These are phyloP conservation scores for Aspergillus niger DNA, from an alignment of 2,329 filamentous ascomycete genomes.

Conservation along the genomic window DNA sequence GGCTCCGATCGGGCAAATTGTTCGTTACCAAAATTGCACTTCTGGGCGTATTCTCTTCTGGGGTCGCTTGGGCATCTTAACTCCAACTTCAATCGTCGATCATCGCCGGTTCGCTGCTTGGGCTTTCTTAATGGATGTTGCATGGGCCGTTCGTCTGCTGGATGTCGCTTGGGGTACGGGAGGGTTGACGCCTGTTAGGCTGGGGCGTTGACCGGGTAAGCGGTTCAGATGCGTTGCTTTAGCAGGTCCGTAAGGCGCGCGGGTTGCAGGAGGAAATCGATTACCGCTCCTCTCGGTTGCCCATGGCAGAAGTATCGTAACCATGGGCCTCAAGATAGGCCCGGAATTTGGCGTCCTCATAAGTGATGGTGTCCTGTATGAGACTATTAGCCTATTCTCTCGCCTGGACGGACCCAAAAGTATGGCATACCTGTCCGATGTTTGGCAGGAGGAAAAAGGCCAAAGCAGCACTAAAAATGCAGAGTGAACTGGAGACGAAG, in stretches of 20 bases:
- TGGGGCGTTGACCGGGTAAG: neutral
- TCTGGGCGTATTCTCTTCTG: constrained; percentile 1
- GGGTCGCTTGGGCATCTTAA: neutral
- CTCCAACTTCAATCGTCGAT: neutral
- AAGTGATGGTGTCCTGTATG: constrained; percentile 67
- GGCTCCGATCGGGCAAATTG: neutral
- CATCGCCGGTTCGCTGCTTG: neutral
- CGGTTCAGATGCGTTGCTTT: neutral
- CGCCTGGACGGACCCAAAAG: neutral
- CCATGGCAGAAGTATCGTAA: constrained; percentile 69
- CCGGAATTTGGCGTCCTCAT: constrained; percentile 76
- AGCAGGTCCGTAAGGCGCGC: neutral
- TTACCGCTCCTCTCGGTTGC: constrained; percentile 26
- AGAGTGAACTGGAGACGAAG: constrained; percentile 75
- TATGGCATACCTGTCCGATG: constrained; percentile 57
- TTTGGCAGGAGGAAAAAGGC: constrained; percentile 70
- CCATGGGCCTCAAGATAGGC: constrained; percentile 71
- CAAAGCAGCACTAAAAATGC: constrained; percentile 69
- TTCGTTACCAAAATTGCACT: constrained; percentile 1
- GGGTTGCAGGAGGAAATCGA: neutral
- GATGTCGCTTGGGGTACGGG: neutral
- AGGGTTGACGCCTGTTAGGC: neutral
- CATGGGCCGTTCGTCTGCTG: neutral
- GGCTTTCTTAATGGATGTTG: neutral
- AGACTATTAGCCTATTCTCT: neutral